Percentiles rank a stretch among this genome's conserved stretches.
Evolutionary conservation across 768 basidiomycete genomes (phyloP).

Genomic region (Pulveroboletus sp.): DNA sequence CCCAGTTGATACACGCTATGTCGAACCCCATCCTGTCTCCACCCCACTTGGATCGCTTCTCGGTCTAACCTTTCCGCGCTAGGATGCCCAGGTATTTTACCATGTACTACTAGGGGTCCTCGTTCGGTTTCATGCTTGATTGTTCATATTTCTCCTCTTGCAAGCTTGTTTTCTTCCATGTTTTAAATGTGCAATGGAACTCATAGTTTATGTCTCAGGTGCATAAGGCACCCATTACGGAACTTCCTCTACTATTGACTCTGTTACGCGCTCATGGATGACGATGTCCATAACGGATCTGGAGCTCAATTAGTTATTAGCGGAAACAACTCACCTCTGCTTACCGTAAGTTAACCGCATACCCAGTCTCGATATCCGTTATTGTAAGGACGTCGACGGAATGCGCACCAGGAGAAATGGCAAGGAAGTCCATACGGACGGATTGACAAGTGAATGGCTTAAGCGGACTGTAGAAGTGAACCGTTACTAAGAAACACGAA

Average conservation of each 20-base stretch:
- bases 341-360: conserved; percentile 69
- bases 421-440: conserved; percentile 81
- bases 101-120: conserved; percentile 20
- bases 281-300: conserved; percentile 77
- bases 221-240: conserved; percentile 12
- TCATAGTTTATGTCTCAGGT: conserved; percentile 8
- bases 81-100: conserved; percentile 10
- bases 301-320: conserved; percentile 2
- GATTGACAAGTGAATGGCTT: conserved; percentile 81
- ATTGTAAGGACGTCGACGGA: conserved; percentile 66
- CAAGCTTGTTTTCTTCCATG: conserved; percentile 2
- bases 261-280: conserved; percentile 47
- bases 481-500: background rate
- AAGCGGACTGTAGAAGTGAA: conserved; percentile 50
- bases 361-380: conserved; percentile 70
- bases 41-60: background rate
- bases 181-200: conserved; percentile 1
- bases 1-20: background rate
- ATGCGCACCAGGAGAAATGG: conserved; percentile 75
- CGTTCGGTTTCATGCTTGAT: conserved; percentile 5
- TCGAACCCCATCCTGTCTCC: background rate
- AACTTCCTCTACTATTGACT: conserved; percentile 1
- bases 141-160: conserved; percentile 14
- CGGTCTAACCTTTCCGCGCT: conserved; percentile 1
- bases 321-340: conserved; percentile 8